Conservation (phyloP, 352 stramenopile species). For the Phytophthora capsici region DNA sequence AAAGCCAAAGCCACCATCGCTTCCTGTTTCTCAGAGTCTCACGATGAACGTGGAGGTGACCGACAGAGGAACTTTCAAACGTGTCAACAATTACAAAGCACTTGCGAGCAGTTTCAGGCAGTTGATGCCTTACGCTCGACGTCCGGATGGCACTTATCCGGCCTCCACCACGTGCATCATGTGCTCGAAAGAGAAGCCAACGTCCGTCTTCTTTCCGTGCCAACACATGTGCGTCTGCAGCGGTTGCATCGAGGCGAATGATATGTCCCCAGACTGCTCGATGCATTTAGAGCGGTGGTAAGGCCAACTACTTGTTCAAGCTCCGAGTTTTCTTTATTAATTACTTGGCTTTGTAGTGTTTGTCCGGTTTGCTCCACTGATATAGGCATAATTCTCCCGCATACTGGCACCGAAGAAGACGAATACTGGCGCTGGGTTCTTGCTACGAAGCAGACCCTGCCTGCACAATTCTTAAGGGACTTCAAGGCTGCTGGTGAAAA, state of each 20-base stretch:
- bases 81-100: conserved; percentile 59
- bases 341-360: conserved; percentile 27
- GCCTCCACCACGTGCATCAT: conserved; percentile 42
- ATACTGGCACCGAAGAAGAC: conserved; percentile 53
- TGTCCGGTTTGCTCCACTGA: conserved; percentile 64
- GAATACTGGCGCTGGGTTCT: conserved; percentile 67
- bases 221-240: conserved; percentile 72
- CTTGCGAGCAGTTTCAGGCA: conserved; percentile 51
- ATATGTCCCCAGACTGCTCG: conserved; percentile 38
- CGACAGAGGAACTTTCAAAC: conserved; percentile 6
- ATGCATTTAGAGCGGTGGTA: conserved; percentile 38
- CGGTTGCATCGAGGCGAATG: conserved; percentile 45
- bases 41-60: conserved; percentile 8
- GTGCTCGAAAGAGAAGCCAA: conserved; percentile 37
- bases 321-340: background rate
- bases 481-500: conserved; percentile 46
- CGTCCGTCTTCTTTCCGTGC: conserved; percentile 36
- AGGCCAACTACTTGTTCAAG: background rate
- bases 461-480: conserved; percentile 49
- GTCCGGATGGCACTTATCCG: conserved; percentile 45
- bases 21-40: conserved; percentile 12
- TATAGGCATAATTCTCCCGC: conserved; percentile 62
- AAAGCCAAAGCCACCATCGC: conserved; percentile 2
- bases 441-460: conserved; percentile 45
- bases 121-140: conserved; percentile 52